A percentile compares a stretch with the other conserved stretches of the same genome.
Evolutionary conservation across 345 rosid species (phyloP).

Genomic region (Bretschneidera sinensis): DNA sequence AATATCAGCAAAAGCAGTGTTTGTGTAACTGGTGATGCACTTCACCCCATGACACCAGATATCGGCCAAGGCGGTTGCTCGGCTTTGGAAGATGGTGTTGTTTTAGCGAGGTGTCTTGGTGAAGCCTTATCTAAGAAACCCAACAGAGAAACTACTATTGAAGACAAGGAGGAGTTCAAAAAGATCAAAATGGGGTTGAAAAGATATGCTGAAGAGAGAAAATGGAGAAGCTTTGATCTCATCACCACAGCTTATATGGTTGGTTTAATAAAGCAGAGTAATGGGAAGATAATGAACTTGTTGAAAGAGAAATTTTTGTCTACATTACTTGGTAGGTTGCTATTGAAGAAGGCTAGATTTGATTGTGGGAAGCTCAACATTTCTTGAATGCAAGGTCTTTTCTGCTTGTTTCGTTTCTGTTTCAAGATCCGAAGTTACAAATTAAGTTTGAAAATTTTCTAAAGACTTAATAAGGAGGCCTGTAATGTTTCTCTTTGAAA

Average conservation of each 20-base stretch:
- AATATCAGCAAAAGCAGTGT: slow-evolving; percentile 52
- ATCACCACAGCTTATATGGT: slow-evolving; percentile 38
- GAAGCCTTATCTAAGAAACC: slow-evolving; percentile 30
- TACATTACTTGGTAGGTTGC: slow-evolving; percentile 22
- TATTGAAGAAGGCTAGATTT: slow-evolving; percentile 36
- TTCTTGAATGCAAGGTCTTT: not conserved
- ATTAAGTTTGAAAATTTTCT: too few relatives aligned
- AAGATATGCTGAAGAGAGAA: slow-evolving; percentile 45
- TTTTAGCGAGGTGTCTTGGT: slow-evolving; percentile 61
- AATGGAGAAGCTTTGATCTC: slow-evolving; percentile 66
- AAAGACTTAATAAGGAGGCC: too few relatives aligned
- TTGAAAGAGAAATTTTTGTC: slow-evolving; percentile 41
- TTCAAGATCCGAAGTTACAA: too few relatives aligned
- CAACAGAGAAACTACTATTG: slow-evolving; percentile 10
- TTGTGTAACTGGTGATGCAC: slow-evolving; percentile 69
- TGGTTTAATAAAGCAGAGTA: slow-evolving; percentile 48
- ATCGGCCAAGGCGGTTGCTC: slow-evolving; percentile 67
- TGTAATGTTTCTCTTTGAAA: too few relatives aligned
- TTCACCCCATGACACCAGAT: slow-evolving; percentile 75
- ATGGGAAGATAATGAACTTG: slow-evolving; percentile 27
- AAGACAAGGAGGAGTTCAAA: slow-evolving; percentile 22
- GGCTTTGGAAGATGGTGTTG: slow-evolving; percentile 61
- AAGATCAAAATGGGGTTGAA: slow-evolving; percentile 41
- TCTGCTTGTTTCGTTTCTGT: too few relatives aligned
- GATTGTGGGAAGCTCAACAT: slow-evolving; percentile 40